These are phyloP conservation scores for Fusarium armeniacum DNA, from an alignment of 2,329 filamentous ascomycete genomes.

Conservation along the genomic window DNA sequence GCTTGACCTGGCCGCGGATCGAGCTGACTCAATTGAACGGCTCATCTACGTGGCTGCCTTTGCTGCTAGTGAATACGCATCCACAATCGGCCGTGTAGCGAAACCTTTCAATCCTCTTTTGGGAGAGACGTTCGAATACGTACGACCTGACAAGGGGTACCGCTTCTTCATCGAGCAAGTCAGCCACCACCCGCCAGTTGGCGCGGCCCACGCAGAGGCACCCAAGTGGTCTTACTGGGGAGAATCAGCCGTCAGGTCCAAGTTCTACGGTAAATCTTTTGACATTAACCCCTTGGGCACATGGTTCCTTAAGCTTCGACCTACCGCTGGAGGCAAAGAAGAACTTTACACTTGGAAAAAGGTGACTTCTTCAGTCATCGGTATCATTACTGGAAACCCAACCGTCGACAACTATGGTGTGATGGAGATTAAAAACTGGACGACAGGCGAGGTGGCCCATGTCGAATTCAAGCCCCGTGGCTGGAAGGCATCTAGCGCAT, in stretches of 20 bases:
- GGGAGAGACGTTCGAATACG: slow-evolving; percentile 97
- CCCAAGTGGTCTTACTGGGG: slow-evolving; percentile 98
- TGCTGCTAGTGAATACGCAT: slow-evolving; percentile 95
- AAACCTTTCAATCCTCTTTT: slow-evolving; percentile 98
- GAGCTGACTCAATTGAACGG: slow-evolving; percentile 88
- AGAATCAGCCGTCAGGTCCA: slow-evolving; percentile 93
- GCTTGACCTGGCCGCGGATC: slow-evolving; percentile 87
- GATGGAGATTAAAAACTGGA: slow-evolving; percentile 99
- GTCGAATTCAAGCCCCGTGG: slow-evolving; percentile 95
- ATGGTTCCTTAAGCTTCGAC: slow-evolving; percentile 92
- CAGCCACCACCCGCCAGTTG: slow-evolving; percentile 95
- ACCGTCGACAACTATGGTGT: slow-evolving; percentile 97
- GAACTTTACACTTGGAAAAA: slow-evolving; percentile 99
- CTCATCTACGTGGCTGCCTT: slow-evolving; percentile 96
- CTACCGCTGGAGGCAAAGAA: slow-evolving; percentile 78
- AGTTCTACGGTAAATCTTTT: slow-evolving; percentile 98
- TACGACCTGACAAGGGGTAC: slow-evolving; percentile 94
- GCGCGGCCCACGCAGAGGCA: slow-evolving; percentile 92
- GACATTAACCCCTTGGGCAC: slow-evolving; percentile 97
- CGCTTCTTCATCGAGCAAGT: slow-evolving; percentile 99
- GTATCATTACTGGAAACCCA: slow-evolving; percentile 96
- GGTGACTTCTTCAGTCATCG: slow-evolving; percentile 96
- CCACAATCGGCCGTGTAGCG: slow-evolving; percentile 94
- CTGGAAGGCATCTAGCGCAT: slow-evolving; percentile 94
- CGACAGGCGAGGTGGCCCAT: slow-evolving; percentile 88